A percentile compares a stretch with the other conserved stretches of the same genome.
Conservation (phyloP, 768 basidiomycete species). For the Paxillus involutus region DNA sequence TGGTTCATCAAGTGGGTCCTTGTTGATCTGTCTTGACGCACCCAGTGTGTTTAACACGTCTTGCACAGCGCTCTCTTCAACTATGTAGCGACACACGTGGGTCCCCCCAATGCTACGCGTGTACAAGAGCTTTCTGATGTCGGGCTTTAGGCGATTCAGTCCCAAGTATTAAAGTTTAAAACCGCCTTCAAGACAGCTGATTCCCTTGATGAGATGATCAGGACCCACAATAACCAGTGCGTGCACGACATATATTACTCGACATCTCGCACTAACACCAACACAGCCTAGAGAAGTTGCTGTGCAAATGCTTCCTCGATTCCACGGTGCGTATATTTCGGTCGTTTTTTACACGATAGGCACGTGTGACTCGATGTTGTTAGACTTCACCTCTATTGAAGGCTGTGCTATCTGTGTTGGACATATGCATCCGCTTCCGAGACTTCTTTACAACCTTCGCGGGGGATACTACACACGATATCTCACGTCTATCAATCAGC, state of each 20-base stretch:
- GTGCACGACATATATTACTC: conserved; percentile 23
- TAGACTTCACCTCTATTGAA: conserved; percentile 66
- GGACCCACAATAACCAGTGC: conserved; percentile 67
- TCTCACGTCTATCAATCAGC: conserved; percentile 47
- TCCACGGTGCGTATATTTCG: conserved; percentile 44
- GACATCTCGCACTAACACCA: background rate
- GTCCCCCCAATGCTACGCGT: conserved; percentile 15
- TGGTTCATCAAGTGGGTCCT: conserved; percentile 83
- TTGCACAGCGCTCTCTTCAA: conserved; percentile 56
- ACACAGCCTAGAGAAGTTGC: conserved; percentile 57
- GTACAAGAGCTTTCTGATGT: background rate
- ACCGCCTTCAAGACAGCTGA: conserved; percentile 48
- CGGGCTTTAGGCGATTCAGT: conserved; percentile 60
- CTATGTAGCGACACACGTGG: conserved; percentile 73
- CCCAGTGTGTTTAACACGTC: conserved; percentile 4
- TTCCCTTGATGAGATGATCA: conserved; percentile 78
- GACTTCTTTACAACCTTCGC: conserved; percentile 60
- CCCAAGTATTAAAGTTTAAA: conserved; percentile 61
- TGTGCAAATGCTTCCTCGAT: conserved; percentile 63
- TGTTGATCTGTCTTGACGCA: background rate
- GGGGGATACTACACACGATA: conserved; percentile 61
- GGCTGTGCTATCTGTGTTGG: conserved; percentile 67
- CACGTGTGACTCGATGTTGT: background rate
- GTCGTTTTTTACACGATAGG: background rate
- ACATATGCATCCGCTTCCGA: conserved; percentile 72